Evolutionary conservation across 2,329 filamentous ascomycete genomes (phyloP).

Genomic region (Ophiostoma triangulosporum): DNA sequence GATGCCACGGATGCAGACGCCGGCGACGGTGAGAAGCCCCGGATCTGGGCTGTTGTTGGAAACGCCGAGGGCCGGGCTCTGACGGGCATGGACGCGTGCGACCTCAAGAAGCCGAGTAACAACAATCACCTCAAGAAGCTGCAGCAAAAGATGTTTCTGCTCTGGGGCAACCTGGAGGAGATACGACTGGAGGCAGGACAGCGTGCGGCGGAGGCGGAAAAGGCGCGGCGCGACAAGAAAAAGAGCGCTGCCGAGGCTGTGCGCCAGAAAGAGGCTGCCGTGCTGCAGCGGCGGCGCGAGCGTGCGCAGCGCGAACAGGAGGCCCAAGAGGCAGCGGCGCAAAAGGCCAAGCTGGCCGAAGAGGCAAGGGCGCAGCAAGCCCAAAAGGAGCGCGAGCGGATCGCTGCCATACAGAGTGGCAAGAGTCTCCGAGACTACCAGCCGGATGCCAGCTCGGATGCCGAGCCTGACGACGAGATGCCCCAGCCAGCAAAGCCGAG

Average conservation of each 20-base stretch:
- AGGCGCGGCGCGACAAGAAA: not conserved
- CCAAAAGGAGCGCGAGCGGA: not conserved
- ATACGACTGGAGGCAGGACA: slow-evolving; percentile 39
- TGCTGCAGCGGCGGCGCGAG: not conserved
- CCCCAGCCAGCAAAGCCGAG: not conserved
- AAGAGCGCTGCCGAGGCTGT: slow-evolving; percentile 18
- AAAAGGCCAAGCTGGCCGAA: not conserved
- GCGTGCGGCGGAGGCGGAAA: not conserved
- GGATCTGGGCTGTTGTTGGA: slow-evolving; percentile 56
- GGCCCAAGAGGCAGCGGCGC: slow-evolving; percentile 9
- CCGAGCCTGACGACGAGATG: not conserved
- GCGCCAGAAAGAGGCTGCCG: slow-evolving; percentile 25
- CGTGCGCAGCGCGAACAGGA: slow-evolving; percentile 17
- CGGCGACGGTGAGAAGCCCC: slow-evolving; percentile 19
- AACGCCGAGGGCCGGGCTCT: slow-evolving; percentile 39
- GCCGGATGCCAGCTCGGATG: not conserved
- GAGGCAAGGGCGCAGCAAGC: not conserved
- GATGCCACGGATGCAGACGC: slow-evolving; percentile 42
- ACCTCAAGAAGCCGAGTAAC: slow-evolving; percentile 38
- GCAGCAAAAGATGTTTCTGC: slow-evolving; percentile 55
- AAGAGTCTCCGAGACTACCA: not conserved
- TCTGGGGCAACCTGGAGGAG: slow-evolving; percentile 84
- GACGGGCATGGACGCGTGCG: slow-evolving; percentile 31
- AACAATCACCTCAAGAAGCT: slow-evolving; percentile 35
- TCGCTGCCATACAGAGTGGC: too few species aligned